Percentiles rank a stretch among this genome's conserved stretches.
Evolutionary conservation across 2,329 filamentous ascomycete genomes (phyloP).

Genomic region (Fusarium tupiense): DNA sequence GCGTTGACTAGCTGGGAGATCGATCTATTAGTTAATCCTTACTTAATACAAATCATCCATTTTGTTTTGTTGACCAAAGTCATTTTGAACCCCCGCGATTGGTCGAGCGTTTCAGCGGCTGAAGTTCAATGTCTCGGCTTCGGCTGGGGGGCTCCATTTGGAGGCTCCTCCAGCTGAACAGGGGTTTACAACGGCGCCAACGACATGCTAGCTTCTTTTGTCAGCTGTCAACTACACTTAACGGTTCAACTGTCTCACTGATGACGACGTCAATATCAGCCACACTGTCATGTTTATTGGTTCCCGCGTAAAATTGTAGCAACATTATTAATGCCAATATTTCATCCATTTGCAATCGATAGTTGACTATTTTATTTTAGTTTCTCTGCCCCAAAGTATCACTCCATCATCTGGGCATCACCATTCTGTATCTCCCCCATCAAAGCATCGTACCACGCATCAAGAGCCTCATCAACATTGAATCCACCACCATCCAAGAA

Average conservation of each 20-base stretch:
- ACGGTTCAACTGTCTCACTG: neutral
- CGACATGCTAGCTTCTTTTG: neutral
- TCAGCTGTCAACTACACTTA: neutral
- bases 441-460: conserved; percentile 1
- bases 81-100: neutral
- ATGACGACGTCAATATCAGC: neutral
- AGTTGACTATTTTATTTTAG: fast-evolving
- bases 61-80: no score
- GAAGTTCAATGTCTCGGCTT: neutral
- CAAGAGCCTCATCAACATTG: conserved; percentile 4
- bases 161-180: neutral
- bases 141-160: neutral
- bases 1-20: neutral
- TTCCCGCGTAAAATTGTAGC: fast-evolving
- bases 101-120: neutral
- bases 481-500: neutral
- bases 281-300: neutral
- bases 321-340: neutral
- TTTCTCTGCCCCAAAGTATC: neutral
- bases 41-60: neutral
- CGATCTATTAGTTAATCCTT: neutral
- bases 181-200: neutral
- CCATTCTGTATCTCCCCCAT: conserved; percentile 2
- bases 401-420: neutral
- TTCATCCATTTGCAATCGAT: fast-evolving